Evolutionary conservation across 495 filamentous ascomycete species (phyloP).

Genomic region (Penicillium turbatum): DNA sequence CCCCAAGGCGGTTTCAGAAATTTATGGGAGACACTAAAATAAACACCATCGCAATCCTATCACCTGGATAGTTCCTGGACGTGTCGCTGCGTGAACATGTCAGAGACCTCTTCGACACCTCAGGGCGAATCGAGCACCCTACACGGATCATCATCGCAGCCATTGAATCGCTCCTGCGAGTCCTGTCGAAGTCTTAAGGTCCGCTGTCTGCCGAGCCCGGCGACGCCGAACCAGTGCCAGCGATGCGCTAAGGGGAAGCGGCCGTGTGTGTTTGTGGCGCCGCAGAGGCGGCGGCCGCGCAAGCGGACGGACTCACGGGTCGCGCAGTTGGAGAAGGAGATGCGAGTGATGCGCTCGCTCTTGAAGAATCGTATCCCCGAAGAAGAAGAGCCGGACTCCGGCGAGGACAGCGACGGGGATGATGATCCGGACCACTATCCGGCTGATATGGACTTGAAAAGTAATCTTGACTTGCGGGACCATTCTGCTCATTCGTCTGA

Average conservation of each 20-base stretch:
- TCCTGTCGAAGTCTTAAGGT: constrained; percentile 82
- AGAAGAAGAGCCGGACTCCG: constrained; percentile 32
- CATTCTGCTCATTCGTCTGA: constrained; percentile 19
- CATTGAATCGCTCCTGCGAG: constrained; percentile 71
- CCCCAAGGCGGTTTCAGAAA: neutral
- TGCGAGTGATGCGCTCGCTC: constrained; percentile 57
- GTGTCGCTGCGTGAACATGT: constrained; percentile 24
- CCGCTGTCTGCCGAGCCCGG: constrained; percentile 67
- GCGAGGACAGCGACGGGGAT: constrained; percentile 26
- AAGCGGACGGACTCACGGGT: constrained; percentile 85
- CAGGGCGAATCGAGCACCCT: constrained; percentile 27
- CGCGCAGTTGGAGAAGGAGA: constrained; percentile 84
- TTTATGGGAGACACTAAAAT: neutral
- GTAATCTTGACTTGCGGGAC: constrained; percentile 17
- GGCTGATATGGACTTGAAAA: constrained; percentile 19
- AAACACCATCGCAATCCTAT: neutral
- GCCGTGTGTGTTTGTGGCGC: constrained; percentile 71
- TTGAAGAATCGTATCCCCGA: constrained; percentile 37
- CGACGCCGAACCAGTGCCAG: constrained; percentile 60
- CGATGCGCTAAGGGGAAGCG: constrained; percentile 76
- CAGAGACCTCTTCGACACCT: constrained; percentile 27
- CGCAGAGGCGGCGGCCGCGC: constrained; percentile 68
- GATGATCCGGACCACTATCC: constrained; percentile 22
- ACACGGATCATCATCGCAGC: constrained; percentile 25
- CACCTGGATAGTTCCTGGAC: neutral